Evolutionary conservation across 129 eudicot species (phyloP).

Genomic region (Gnaphalium uliginosum): DNA sequence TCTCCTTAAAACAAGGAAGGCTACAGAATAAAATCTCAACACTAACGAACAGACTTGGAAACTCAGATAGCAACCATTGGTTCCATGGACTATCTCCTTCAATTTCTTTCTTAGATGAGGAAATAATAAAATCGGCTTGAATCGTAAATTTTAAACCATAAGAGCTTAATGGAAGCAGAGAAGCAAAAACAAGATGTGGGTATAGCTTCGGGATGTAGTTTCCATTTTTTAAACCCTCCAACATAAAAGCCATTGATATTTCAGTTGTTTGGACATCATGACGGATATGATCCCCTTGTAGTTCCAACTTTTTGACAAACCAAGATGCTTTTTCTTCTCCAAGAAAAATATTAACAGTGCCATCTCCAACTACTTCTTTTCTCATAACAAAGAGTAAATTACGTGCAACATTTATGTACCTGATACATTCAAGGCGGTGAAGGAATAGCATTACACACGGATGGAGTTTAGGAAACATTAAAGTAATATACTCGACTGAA

Average conservation of each 20-base stretch:
- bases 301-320: slow-evolving; percentile 53
- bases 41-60: slow-evolving; percentile 43
- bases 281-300: slow-evolving; percentile 50
- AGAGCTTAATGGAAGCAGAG: slow-evolving; percentile 62
- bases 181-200: slow-evolving; percentile 78
- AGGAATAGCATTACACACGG: slow-evolving; percentile 73
- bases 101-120: slow-evolving; percentile 82
- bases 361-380: slow-evolving; percentile 59
- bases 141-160: slow-evolving; percentile 76
- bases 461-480: slow-evolving; percentile 78
- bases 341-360: slow-evolving; percentile 52
- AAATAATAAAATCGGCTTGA: slow-evolving; percentile 81
- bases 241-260: slow-evolving; percentile 74
- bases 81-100: slow-evolving; percentile 85
- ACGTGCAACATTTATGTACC: slow-evolving; percentile 46
- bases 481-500: slow-evolving; percentile 42
- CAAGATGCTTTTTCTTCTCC: slow-evolving; percentile 63
- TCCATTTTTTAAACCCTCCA: slow-evolving; percentile 48
- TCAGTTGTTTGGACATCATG: slow-evolving; percentile 62
- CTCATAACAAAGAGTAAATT: slow-evolving; percentile 55
- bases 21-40: too few relatives aligned
- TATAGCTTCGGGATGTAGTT: slow-evolving; percentile 45
- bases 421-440: slow-evolving; percentile 77
- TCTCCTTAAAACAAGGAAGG: too few relatives aligned
- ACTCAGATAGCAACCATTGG: slow-evolving; percentile 71